phyloP scores from a whole-genome alignment of 805 yeast species.

The Candida stauntonica region DNA sequence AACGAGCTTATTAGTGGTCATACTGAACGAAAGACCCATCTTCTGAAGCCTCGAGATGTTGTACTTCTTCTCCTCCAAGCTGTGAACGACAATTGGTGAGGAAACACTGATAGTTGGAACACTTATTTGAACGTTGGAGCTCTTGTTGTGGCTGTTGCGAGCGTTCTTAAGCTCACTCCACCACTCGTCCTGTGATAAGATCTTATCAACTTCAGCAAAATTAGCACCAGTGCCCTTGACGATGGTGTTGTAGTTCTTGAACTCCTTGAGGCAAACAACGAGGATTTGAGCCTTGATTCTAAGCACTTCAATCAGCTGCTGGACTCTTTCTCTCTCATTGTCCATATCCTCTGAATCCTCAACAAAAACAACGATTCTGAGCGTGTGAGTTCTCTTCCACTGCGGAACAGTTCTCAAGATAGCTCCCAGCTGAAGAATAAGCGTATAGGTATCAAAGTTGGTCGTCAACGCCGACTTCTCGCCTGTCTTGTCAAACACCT shows the following conservation, averaged over 20 bases:
- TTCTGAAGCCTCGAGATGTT: slow-evolving; percentile 62
- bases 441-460: slow-evolving; percentile 92
- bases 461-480: slow-evolving; percentile 68
- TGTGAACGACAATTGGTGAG: slow-evolving; percentile 22
- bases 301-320: slow-evolving; percentile 61
- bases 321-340: slow-evolving; percentile 64
- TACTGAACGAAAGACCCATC: slow-evolving; percentile 73
- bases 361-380: slow-evolving; percentile 87
- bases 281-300: slow-evolving; percentile 81
- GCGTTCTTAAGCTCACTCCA: slow-evolving; percentile 69
- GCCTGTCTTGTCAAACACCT: slow-evolving; percentile 61
- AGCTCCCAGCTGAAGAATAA: slow-evolving; percentile 90
- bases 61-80: slow-evolving; percentile 29
- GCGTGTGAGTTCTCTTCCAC: slow-evolving; percentile 73
- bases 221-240: slow-evolving; percentile 57
- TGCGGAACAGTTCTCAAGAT: slow-evolving; percentile 88
- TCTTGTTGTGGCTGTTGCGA: slow-evolving; percentile 32
- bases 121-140: slow-evolving; percentile 25
- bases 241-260: slow-evolving; percentile 66
- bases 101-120: slow-evolving; percentile 33
- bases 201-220: slow-evolving; percentile 43
- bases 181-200: slow-evolving; percentile 71
- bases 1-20: slow-evolving; percentile 57
- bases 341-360: slow-evolving; percentile 66
- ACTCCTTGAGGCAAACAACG: slow-evolving; percentile 60